Evolutionary conservation across 2,329 filamentous ascomycete genomes (phyloP).

Genomic region (Juglanconis oblonga): DNA sequence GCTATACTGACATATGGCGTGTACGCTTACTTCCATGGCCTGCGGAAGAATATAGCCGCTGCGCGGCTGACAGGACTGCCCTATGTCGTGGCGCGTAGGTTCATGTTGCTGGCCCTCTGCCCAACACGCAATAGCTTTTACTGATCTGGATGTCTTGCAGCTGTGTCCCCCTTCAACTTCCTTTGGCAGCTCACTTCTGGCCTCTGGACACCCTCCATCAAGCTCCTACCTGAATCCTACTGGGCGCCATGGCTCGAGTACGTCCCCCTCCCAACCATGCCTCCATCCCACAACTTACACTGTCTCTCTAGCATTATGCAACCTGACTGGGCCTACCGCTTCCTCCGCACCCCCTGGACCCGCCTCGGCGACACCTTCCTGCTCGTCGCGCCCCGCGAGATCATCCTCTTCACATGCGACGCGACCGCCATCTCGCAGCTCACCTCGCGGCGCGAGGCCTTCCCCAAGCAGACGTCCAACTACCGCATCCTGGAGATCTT

Average conservation of each 20-base stretch:
- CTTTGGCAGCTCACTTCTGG: conserved; percentile 54
- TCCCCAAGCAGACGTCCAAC: conserved; percentile 63
- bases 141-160: conserved; percentile 30
- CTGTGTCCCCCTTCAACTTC: conserved; percentile 46
- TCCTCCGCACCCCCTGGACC: conserved; percentile 56
- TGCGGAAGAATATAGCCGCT: conserved; percentile 44
- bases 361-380: conserved; percentile 63
- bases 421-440: conserved; percentile 66
- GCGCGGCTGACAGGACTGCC: conserved; percentile 50
- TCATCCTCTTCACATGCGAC: conserved; percentile 57
- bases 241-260: conserved; percentile 61
- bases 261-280: conserved; percentile 23
- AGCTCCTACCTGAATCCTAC: conserved; percentile 49
- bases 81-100: conserved; percentile 53
- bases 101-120: conserved; percentile 18
- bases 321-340: conserved; percentile 59
- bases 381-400: conserved; percentile 54
- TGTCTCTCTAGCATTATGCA: conserved; percentile 42
- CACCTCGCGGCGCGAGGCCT: conserved; percentile 63
- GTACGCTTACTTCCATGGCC: conserved; percentile 30
- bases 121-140: neutral
- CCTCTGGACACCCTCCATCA: conserved; percentile 55
- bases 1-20: conserved; percentile 32
- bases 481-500: conserved; percentile 63
- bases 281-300: neutral